phyloP scores from a whole-genome alignment of 2,329 filamentous ascomycete genomes.

The Clonostachys byssicola region DNA sequence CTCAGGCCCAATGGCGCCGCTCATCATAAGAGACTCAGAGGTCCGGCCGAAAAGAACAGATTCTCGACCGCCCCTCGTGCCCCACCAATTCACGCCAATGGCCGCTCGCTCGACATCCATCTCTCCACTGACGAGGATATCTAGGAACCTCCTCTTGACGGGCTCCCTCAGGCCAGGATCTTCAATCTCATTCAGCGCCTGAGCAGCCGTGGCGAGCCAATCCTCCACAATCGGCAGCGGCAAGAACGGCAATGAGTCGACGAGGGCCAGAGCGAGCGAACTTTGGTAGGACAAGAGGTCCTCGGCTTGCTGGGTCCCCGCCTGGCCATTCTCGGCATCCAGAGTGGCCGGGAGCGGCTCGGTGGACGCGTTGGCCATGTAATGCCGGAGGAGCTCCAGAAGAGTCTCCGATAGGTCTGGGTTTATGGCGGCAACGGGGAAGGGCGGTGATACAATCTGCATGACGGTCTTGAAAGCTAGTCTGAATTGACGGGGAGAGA shows the following conservation, averaged over 20 bases:
- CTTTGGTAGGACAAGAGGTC: conserved; percentile 69
- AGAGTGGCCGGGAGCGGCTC: conserved; percentile 31
- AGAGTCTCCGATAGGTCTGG: conserved; percentile 77
- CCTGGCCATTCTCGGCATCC: conserved; percentile 25
- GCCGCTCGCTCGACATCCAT: conserved; percentile 83
- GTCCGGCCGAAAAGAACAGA: conserved; percentile 29
- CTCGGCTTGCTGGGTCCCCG: conserved; percentile 12
- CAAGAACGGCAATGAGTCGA: conserved; percentile 75
- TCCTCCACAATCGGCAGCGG: conserved; percentile 68
- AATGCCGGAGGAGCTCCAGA: conserved; percentile 70
- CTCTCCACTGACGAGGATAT: conserved; percentile 74
- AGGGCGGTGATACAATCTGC: conserved; percentile 77
- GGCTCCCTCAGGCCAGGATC: conserved; percentile 58
- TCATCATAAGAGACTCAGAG: conserved; percentile 39
- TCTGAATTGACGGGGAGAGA: conserved; percentile 82
- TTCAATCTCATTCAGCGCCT: conserved; percentile 59
- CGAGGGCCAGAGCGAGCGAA: conserved; percentile 68
- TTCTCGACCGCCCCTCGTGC: conserved; percentile 49
- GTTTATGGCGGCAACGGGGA: conserved; percentile 66
- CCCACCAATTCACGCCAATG: conserved; percentile 85
- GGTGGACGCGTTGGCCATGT: conserved; percentile 47
- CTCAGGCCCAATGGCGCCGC: conserved; percentile 40
- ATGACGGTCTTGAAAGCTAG: conserved; percentile 84
- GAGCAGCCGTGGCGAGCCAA: conserved; percentile 72
- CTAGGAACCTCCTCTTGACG: conserved; percentile 72